Conservation (phyloP, 495 filamentous ascomycete species). For the Aspergillus avenaceus region DNA sequence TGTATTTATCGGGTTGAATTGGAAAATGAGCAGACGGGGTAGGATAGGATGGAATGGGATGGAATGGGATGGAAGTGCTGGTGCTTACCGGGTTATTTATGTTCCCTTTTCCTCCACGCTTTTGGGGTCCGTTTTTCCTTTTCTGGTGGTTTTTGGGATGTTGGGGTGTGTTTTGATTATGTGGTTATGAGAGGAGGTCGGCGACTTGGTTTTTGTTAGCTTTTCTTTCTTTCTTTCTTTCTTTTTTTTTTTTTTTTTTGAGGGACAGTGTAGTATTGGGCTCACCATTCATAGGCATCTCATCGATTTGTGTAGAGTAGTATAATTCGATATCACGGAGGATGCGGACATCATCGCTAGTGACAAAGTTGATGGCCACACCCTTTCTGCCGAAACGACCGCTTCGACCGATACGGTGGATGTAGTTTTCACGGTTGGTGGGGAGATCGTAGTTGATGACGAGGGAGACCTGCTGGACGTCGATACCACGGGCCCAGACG, state of each 20-base stretch:
- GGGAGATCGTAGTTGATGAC: constrained; percentile 99
- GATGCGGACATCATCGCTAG: constrained; percentile 94
- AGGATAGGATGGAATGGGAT: not conserved
- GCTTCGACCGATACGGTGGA: constrained; percentile 94
- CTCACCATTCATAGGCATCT: constrained; percentile 96
- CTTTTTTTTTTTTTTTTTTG: too few species aligned
- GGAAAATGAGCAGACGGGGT: not conserved
- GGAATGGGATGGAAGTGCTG: too few species aligned
- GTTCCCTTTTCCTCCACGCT: constrained; percentile 39
- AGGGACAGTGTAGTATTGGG: too few species aligned
- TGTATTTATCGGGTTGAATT: not conserved
- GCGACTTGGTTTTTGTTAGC: constrained; percentile 30
- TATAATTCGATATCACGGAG: constrained; percentile 95
- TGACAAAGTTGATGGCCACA: constrained; percentile 99
- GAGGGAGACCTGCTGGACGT: constrained; percentile 98
- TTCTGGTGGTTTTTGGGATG: not conserved
- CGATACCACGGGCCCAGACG: constrained; percentile 96
- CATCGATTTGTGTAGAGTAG: constrained; percentile 97
- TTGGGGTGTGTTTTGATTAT: not conserved
- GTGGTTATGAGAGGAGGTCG: constrained; percentile 41
- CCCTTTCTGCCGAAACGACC: constrained; percentile 97
- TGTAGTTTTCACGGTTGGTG: constrained; percentile 99
- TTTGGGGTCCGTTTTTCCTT: constrained; percentile 10
- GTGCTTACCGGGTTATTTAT: constrained; percentile 20
- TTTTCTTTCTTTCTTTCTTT: not conserved